phyloP scores from a whole-genome alignment of 2,329 filamentous ascomycete genomes.

The Pseudocercospora eumusae region DNA sequence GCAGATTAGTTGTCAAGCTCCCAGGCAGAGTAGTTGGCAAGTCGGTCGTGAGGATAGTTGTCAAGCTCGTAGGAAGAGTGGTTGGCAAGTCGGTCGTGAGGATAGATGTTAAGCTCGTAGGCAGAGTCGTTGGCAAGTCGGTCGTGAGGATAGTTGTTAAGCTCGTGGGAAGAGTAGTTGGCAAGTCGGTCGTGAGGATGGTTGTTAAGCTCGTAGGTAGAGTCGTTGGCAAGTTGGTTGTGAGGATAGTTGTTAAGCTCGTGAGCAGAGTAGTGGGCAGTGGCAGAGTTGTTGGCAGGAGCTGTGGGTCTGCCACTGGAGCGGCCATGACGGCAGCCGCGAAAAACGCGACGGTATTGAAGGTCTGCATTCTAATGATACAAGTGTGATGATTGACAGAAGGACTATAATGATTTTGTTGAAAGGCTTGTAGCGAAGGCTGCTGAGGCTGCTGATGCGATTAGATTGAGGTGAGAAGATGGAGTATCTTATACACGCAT shows the following conservation, averaged over 20 bases:
- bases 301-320: neutral
- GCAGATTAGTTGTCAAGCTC: too few relatives aligned
- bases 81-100: neutral
- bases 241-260: neutral
- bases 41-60: too few relatives aligned
- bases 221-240: neutral
- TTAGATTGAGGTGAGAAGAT: neutral
- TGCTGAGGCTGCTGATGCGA: neutral
- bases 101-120: neutral
- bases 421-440: neutral
- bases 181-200: neutral
- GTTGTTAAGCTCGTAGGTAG: neutral
- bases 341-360: neutral
- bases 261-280: neutral
- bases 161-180: neutral
- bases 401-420: neutral
- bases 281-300: neutral
- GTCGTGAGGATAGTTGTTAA: neutral
- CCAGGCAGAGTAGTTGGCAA: too few relatives aligned
- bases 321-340: neutral
- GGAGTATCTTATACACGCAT: slow-evolving; percentile 3
- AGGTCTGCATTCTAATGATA: neutral
- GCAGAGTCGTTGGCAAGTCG: neutral
- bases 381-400: neutral
- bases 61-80: too few relatives aligned